Evolutionary conservation across 2,329 filamentous ascomycete species (phyloP).

Genomic region (Verticillium albo-atrum): DNA sequence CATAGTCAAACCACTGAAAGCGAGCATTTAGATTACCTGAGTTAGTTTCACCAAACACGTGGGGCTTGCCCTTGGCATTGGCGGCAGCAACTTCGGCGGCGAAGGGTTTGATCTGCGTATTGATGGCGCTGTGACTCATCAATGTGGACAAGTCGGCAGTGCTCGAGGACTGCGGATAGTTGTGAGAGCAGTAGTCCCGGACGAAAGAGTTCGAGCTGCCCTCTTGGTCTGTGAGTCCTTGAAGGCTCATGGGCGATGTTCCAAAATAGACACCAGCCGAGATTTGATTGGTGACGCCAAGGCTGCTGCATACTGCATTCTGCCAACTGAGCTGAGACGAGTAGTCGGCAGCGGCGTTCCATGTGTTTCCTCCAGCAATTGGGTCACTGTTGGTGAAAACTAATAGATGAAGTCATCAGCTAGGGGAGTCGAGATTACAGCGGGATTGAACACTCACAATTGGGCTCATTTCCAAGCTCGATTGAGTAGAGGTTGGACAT

Average conservation of each 20-base stretch:
- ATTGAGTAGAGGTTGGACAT: slow-evolving; percentile 48
- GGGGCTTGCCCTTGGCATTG: slow-evolving; percentile 26
- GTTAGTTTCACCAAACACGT: slow-evolving; percentile 41
- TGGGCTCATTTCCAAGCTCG: slow-evolving; percentile 54
- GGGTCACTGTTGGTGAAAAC: slow-evolving; percentile 13
- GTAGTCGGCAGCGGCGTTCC: slow-evolving; percentile 26
- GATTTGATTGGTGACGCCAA: slow-evolving; percentile 20
- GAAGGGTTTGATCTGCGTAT: slow-evolving; percentile 29
- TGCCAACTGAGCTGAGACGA: slow-evolving; percentile 27
- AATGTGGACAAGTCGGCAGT: slow-evolving; percentile 29
- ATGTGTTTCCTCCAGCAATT: slow-evolving; percentile 18
- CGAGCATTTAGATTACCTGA: no score
- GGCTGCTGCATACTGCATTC: slow-evolving; percentile 20
- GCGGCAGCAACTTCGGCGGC: slow-evolving; percentile 31
- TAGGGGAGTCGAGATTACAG: background rate
- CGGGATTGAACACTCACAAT: slow-evolving; percentile 33
- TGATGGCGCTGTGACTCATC: slow-evolving; percentile 37
- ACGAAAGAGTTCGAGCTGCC: slow-evolving; percentile 20
- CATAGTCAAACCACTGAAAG: background rate
- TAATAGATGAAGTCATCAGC: background rate
- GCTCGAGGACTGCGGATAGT: slow-evolving; percentile 33
- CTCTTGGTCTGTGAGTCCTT: slow-evolving; percentile 8
- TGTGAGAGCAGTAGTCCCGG: slow-evolving; percentile 38
- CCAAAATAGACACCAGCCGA: slow-evolving; percentile 30
- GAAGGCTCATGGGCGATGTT: slow-evolving; percentile 27